These are phyloP conservation scores for Rhazya stricta DNA, from an alignment of 257 asterid species.

Conservation along the genomic window DNA sequence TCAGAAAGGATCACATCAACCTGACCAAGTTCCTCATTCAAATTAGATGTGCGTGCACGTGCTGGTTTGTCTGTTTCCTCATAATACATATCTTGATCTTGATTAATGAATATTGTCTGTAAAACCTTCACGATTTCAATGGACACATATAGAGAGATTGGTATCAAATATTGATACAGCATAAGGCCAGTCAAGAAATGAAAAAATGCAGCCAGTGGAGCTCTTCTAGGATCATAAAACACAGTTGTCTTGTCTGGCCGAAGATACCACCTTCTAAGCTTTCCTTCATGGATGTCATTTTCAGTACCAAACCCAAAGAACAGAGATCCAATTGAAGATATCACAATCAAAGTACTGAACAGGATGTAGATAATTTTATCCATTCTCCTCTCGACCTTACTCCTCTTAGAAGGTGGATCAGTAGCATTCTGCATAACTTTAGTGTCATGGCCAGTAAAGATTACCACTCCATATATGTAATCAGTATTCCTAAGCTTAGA, in stretches of 20 bases:
- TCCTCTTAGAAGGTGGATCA: slow-evolving; percentile 95
- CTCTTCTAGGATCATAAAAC: slow-evolving; percentile 54
- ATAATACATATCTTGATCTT: slow-evolving; percentile 76
- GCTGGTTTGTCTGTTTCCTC: slow-evolving; percentile 83
- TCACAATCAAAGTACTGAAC: slow-evolving; percentile 56
- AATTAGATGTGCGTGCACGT: slow-evolving; percentile 85
- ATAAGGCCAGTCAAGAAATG: slow-evolving; percentile 93
- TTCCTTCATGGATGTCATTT: slow-evolving; percentile 44
- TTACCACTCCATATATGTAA: slow-evolving; percentile 64
- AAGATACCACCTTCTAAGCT: slow-evolving; percentile 82
- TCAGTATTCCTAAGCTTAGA: slow-evolving; percentile 84
- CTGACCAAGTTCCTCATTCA: slow-evolving; percentile 96
- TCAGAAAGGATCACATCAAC: slow-evolving; percentile 87
- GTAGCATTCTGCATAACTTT: slow-evolving; percentile 93
- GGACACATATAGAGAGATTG: slow-evolving; percentile 92
- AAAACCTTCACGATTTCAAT: slow-evolving; percentile 91
- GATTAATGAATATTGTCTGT: slow-evolving; percentile 79
- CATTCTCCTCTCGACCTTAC: slow-evolving; percentile 81
- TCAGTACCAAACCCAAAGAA: slow-evolving; percentile 70
- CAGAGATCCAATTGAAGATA: slow-evolving; percentile 75
- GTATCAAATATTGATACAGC: slow-evolving; percentile 88
- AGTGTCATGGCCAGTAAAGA: slow-evolving; percentile 92
- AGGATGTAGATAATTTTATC: slow-evolving; percentile 80
- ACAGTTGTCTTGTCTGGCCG: slow-evolving; percentile 53
- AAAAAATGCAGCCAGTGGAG: slow-evolving; percentile 58